These are phyloP conservation scores for Naumovozyma baii DNA, from an alignment of 805 yeast species.

Conservation along the genomic window DNA sequence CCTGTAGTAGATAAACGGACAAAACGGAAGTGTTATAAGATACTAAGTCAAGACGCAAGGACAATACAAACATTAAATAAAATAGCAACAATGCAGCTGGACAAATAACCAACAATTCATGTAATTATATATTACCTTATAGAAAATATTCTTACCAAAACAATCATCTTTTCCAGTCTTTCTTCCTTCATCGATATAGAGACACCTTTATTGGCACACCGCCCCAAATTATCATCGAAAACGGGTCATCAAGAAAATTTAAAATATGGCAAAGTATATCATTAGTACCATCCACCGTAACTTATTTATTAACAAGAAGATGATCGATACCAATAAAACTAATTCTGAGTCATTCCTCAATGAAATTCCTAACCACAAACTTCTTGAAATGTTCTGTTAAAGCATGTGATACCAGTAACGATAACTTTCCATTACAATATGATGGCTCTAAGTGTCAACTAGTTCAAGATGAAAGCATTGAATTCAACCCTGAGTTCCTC, in stretches of 20 bases:
- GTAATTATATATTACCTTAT: no score
- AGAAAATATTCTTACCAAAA: no score
- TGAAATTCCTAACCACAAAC: slow-evolving; percentile 94
- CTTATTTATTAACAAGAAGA: no score
- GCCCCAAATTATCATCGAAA: no score
- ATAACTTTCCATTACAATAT: slow-evolving; percentile 73
- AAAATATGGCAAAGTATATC: no score
- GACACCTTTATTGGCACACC: neutral
- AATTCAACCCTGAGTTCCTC: slow-evolving; percentile 74
- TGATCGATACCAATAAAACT: no score
- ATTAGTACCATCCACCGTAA: no score
- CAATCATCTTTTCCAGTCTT: no score
- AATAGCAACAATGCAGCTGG: slow-evolving; percentile 1
- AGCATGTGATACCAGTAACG: slow-evolving; percentile 61
- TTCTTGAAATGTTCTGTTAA: slow-evolving; percentile 90
- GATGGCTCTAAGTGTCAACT: slow-evolving; percentile 49
- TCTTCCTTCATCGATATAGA: neutral
- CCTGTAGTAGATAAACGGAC: slow-evolving; percentile 8
- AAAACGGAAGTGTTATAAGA: slow-evolving; percentile 5
- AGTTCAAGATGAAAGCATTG: slow-evolving; percentile 62
- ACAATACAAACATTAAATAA: slow-evolving; percentile 3
- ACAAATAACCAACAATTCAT: no score
- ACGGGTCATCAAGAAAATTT: no score
- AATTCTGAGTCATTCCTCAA: no score
- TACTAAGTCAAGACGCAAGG: slow-evolving; percentile 6